Conservation (phyloP, 1,284 basidiomycete species). For the Ustilago trichophora region DNA sequence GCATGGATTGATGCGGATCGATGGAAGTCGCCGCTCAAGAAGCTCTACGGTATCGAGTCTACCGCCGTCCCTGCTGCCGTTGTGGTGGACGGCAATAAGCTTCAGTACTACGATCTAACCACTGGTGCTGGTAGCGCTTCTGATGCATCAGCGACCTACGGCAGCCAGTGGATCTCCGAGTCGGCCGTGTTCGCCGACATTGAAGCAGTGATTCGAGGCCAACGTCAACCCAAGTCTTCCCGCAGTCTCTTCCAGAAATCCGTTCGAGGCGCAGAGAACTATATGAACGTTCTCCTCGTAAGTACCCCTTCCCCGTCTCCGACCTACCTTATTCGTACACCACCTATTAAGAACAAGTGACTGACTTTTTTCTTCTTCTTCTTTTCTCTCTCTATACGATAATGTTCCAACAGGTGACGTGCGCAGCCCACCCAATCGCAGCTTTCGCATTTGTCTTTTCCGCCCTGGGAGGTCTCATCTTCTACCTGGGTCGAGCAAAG, state of each 20-base stretch:
- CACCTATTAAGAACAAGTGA: too few species aligned
- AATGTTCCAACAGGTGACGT: too few species aligned
- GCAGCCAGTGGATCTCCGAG: constrained; percentile 27
- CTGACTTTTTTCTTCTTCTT: too few species aligned
- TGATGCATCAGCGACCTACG: neutral
- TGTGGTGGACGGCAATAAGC: constrained; percentile 47
- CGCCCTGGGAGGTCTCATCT: constrained; percentile 25
- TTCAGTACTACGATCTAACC: constrained; percentile 38
- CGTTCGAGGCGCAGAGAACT: constrained; percentile 30
- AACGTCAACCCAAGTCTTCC: constrained; percentile 27
- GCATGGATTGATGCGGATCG: constrained; percentile 64
- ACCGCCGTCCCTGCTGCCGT: constrained; percentile 35
- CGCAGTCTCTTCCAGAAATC: constrained; percentile 45
- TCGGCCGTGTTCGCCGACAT: constrained; percentile 23
- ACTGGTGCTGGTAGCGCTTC: neutral
- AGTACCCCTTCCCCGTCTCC: too few species aligned
- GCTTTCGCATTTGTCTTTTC: constrained; percentile 34
- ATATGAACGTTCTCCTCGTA: constrained; percentile 21
- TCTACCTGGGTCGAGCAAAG: constrained; percentile 21
- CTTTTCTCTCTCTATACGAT: too few species aligned
- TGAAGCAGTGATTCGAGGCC: constrained; percentile 18
- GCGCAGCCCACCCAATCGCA: constrained; percentile 22
- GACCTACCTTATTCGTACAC: too few species aligned
- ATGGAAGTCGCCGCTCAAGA: constrained; percentile 47
- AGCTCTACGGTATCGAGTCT: constrained; percentile 44